These are phyloP conservation scores for Biancaea sappan DNA, from an alignment of 306 rosid species.

Conservation along the genomic window DNA sequence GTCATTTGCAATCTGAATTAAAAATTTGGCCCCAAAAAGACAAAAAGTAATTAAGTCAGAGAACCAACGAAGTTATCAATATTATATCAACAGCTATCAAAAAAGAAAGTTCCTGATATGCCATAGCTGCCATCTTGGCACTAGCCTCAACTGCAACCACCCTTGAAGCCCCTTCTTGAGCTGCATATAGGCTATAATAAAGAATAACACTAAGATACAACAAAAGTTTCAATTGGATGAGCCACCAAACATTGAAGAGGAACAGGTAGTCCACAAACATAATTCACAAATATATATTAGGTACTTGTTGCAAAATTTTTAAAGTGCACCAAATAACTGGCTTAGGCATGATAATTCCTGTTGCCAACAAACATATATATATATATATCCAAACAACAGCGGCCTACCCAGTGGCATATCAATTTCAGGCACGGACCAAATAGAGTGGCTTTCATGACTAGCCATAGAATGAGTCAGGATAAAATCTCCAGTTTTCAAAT, in stretches of 20 bases:
- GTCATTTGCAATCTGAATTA: slow-evolving; percentile 70
- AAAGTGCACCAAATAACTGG: slow-evolving; percentile 9
- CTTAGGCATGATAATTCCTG: not conserved
- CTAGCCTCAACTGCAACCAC: slow-evolving; percentile 96
- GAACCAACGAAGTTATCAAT: slow-evolving; percentile 22
- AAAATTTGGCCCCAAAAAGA: slow-evolving; percentile 15
- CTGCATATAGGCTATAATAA: slow-evolving; percentile 78
- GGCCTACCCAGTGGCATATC: not conserved
- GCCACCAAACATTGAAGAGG: slow-evolving; percentile 2
- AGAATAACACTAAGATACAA: slow-evolving; percentile 8
- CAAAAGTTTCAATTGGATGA: slow-evolving; percentile 10
- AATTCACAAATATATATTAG: not conserved
- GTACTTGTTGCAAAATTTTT: not conserved
- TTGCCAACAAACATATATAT: not conserved
- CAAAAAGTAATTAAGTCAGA: slow-evolving; percentile 2
- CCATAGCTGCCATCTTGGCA: slow-evolving; percentile 92
- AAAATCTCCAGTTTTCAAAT: too few relatives aligned
- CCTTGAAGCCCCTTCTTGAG: slow-evolving; percentile 82
- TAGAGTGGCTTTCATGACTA: too few relatives aligned
- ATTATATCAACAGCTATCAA: slow-evolving; percentile 1
- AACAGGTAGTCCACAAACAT: not conserved
- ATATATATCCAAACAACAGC: not conserved
- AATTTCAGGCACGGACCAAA: too few relatives aligned
- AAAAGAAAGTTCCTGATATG: slow-evolving; percentile 53
- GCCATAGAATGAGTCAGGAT: too few relatives aligned